These are phyloP conservation scores for Thalassiosira hispida DNA, from an alignment of 352 stramenopile genomes.

Conservation along the genomic window DNA sequence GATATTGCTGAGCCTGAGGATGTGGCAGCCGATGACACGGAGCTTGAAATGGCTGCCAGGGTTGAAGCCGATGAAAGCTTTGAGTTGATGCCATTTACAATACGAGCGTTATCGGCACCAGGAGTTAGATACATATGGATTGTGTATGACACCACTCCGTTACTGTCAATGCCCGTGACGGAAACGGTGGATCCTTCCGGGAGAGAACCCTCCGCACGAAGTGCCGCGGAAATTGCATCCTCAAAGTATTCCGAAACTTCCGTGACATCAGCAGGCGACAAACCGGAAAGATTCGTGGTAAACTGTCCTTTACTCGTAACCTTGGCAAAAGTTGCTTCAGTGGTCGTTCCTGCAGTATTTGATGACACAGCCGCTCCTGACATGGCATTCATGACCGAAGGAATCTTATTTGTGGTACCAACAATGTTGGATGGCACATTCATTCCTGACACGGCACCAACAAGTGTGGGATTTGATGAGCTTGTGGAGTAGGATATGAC, in stretches of 20 bases:
- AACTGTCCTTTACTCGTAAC: slow-evolving; percentile 21
- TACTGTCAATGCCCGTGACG: slow-evolving; percentile 11
- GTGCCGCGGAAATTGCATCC: slow-evolving; percentile 5
- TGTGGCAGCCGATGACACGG: not conserved
- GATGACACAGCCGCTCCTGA: not conserved
- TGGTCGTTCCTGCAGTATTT: slow-evolving; percentile 13
- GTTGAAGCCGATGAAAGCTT: slow-evolving; percentile 2
- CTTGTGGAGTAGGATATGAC: not conserved
- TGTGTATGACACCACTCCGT: slow-evolving; percentile 17
- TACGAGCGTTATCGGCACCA: not conserved
- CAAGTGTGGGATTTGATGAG: not conserved
- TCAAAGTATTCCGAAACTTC: slow-evolving; percentile 20
- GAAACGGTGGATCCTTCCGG: slow-evolving; percentile 12
- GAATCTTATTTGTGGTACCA: slow-evolving; percentile 9
- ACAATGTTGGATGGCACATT: slow-evolving; percentile 2
- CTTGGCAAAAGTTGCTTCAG: slow-evolving; percentile 10
- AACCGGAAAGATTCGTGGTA: not conserved
- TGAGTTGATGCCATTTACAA: slow-evolving; percentile 6
- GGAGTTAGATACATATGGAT: slow-evolving; percentile 3
- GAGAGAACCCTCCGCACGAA: not conserved
- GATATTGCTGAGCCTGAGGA: slow-evolving; percentile 1
- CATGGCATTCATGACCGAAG: not conserved
- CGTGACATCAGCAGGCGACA: not conserved
- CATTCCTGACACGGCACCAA: not conserved
- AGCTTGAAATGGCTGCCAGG: slow-evolving; percentile 16